Conservation (phyloP, 371 early-diverging fungal species). For the Synchytrium microbalum region DNA sequence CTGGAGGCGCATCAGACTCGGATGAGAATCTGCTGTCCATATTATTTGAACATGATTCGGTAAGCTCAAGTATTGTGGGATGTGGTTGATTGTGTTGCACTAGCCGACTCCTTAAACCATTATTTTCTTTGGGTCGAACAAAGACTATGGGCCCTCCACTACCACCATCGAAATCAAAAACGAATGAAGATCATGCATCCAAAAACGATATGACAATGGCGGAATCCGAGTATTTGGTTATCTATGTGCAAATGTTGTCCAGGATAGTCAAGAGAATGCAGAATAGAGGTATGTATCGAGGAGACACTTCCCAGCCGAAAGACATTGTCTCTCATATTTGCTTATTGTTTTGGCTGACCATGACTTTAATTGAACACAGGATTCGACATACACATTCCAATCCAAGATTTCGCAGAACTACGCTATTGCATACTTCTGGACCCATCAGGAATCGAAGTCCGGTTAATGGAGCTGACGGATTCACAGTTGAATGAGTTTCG, state of each 20-base stretch:
- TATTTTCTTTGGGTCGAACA: no score
- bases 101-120: no score
- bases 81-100: no score
- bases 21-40: slow-evolving; percentile 4
- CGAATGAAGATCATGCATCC: no score
- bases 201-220: no score
- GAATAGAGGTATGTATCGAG: slow-evolving; percentile 27
- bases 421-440: slow-evolving; percentile 14
- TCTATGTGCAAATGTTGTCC: slow-evolving; percentile 44
- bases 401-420: slow-evolving; percentile 14
- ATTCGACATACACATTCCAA: slow-evolving; percentile 23
- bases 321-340: no score
- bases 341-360: no score
- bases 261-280: slow-evolving; percentile 38
- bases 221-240: slow-evolving; percentile 33
- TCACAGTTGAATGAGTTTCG: slow-evolving; percentile 28
- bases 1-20: not conserved
- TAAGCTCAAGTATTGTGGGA: not conserved
- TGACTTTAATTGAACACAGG: no score
- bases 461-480: slow-evolving; percentile 41
- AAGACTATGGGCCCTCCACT: no score
- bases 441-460: slow-evolving; percentile 43
- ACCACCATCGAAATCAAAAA: no score
- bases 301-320: not conserved
- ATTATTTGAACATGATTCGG: not conserved